phyloP scores from a whole-genome alignment of 768 basidiomycete genomes.

The Chalciporus sphaerocephalus region DNA sequence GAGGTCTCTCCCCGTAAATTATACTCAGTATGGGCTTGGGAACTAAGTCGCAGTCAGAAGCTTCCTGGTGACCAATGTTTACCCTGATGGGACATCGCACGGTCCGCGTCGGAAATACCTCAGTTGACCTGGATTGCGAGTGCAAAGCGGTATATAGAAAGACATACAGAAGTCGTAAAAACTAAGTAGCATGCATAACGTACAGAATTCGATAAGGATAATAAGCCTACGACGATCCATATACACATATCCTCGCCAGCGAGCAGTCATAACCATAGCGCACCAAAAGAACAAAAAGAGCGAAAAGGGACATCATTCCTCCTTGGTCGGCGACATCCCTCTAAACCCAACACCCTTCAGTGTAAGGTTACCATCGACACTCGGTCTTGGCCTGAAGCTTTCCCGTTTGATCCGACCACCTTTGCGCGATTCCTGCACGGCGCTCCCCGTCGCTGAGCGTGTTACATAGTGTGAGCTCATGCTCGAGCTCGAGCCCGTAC shows the following conservation, averaged over 20 bases:
- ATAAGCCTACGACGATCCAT: slow-evolving; percentile 5
- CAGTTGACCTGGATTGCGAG: too few relatives aligned
- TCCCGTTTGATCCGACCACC: slow-evolving; percentile 57
- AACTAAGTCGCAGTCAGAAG: too few relatives aligned
- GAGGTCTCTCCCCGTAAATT: slow-evolving; percentile 26
- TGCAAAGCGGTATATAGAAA: background rate
- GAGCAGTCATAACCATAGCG: slow-evolving; percentile 8
- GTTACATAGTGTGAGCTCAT: slow-evolving; percentile 9
- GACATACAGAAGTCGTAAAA: slow-evolving; percentile 1
- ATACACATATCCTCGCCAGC: slow-evolving; percentile 20
- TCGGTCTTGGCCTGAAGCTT: slow-evolving; percentile 81
- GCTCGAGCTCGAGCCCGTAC: slow-evolving; percentile 1
- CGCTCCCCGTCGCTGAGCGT: slow-evolving; percentile 6
- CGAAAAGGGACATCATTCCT: slow-evolving; percentile 16
- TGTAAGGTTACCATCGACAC: slow-evolving; percentile 44
- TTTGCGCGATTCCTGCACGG: slow-evolving; percentile 36
- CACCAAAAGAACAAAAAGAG: slow-evolving; percentile 1
- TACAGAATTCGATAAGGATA: slow-evolving; percentile 26
- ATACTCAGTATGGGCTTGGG: too few relatives aligned
- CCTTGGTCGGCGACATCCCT: slow-evolving; percentile 26
- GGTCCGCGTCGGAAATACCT: too few relatives aligned
- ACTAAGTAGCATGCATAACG: slow-evolving; percentile 2
- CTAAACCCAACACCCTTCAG: slow-evolving; percentile 14
- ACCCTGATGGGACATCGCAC: too few relatives aligned
- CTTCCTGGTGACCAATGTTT: too few relatives aligned